Percentiles rank a stretch among this genome's conserved stretches.
Conservation (phyloP, 495 filamentous ascomycete genomes). For the Penicillium coprophilum region DNA sequence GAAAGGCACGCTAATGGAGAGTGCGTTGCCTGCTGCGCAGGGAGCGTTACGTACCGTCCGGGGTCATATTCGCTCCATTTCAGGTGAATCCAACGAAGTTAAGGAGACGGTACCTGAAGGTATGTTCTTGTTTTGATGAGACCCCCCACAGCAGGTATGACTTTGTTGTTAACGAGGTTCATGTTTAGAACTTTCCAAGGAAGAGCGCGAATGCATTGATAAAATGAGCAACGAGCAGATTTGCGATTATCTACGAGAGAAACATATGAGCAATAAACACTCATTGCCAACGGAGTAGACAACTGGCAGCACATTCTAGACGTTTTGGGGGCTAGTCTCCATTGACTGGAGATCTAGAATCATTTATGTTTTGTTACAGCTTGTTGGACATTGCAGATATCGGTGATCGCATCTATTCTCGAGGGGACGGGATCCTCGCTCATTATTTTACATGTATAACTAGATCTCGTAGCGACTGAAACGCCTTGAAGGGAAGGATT, state of each 20-base stretch:
- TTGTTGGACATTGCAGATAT: neutral
- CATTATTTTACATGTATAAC: neutral
- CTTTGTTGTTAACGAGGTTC: neutral
- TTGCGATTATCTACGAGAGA: slow-evolving; percentile 12
- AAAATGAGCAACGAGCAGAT: slow-evolving; percentile 7
- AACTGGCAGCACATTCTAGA: neutral
- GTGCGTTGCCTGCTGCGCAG: slow-evolving; percentile 5
- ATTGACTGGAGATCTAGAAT: slow-evolving; percentile 10
- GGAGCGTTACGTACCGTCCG: slow-evolving; percentile 6
- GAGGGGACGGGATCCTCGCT: slow-evolving; percentile 8
- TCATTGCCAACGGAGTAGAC: neutral
- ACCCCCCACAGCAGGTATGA: neutral
- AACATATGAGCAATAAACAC: slow-evolving; percentile 8
- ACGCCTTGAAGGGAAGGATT: neutral
- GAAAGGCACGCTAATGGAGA: slow-evolving; percentile 14
- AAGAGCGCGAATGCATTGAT: slow-evolving; percentile 11
- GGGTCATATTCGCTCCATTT: neutral
- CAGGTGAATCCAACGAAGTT: neutral
- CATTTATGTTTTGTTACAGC: too few species aligned
- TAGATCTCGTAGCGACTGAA: neutral
- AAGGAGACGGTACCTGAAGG: neutral
- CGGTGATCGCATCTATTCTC: neutral
- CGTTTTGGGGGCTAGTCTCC: neutral
- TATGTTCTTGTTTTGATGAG: neutral
- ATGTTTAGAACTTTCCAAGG: neutral